These are phyloP conservation scores for Ceratocystis variospora DNA, from an alignment of 2,329 filamentous ascomycete species.

Conservation along the genomic window DNA sequence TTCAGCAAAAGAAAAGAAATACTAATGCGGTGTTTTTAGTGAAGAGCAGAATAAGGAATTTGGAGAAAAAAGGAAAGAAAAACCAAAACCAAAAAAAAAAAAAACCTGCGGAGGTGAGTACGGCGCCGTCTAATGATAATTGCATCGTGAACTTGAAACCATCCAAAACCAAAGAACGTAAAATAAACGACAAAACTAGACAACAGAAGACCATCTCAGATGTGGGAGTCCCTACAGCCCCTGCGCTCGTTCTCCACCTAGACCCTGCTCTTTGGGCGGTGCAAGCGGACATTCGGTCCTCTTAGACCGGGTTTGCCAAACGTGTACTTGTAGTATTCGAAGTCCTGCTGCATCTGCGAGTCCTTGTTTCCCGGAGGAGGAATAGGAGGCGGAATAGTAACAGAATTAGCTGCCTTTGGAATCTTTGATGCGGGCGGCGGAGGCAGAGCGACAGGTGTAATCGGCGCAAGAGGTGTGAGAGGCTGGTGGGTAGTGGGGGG, in stretches of 20 bases:
- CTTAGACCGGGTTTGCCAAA: slow-evolving; percentile 7
- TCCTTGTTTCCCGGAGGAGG: slow-evolving; percentile 16
- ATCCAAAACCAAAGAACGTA: background rate
- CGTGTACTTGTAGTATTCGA: slow-evolving; percentile 18
- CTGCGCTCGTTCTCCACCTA: too few relatives aligned
- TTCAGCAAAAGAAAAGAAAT: background rate
- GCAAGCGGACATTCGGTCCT: slow-evolving; percentile 8
- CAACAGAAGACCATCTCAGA: background rate
- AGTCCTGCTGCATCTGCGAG: slow-evolving; percentile 16
- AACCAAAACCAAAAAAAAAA: background rate
- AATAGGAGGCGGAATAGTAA: slow-evolving; percentile 9
- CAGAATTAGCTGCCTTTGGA: background rate
- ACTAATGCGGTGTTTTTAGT: background rate
- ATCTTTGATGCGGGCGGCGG: background rate
- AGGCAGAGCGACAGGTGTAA: background rate
- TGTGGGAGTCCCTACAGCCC: too few relatives aligned
- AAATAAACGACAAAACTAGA: background rate
- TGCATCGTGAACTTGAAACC: background rate
- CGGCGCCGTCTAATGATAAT: background rate
- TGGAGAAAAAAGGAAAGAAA: background rate
- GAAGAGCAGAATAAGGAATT: background rate
- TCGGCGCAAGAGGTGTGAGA: slow-evolving; percentile 2
- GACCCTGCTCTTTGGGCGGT: background rate
- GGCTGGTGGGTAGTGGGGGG: background rate
- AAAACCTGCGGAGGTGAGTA: background rate